phyloP scores from a whole-genome alignment of 2,329 filamentous ascomycete species.

The Emergomyces pasteurianus region DNA sequence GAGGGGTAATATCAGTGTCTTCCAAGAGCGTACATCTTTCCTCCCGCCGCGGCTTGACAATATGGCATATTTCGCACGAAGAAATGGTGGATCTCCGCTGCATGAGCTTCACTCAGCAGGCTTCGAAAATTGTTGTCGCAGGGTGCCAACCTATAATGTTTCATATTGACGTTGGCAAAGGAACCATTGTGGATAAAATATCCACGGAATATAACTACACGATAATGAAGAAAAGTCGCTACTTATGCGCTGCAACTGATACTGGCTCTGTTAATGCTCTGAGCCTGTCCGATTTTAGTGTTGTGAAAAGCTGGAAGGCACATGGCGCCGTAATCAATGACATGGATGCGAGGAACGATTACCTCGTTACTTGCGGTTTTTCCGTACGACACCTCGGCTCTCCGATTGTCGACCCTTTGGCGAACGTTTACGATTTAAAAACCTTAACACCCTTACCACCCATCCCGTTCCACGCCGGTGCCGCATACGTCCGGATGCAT shows the following conservation, averaged over 20 bases:
- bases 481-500: conserved; percentile 92
- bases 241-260: conserved; percentile 83
- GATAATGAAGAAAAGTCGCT: conserved; percentile 77
- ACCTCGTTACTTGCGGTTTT: conserved; percentile 89
- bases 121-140: conserved; percentile 73
- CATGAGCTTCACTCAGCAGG: conserved; percentile 89
- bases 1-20: conserved; percentile 77
- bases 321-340: conserved; percentile 84
- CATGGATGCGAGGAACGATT: conserved; percentile 94
- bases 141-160: conserved; percentile 82
- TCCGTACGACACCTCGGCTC: conserved; percentile 68
- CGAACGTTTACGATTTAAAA: conserved; percentile 93
- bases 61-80: conserved; percentile 75
- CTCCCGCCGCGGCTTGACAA: conserved; percentile 63
- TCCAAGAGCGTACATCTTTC: conserved; percentile 78
- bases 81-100: conserved; percentile 81
- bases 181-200: conserved; percentile 59
- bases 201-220: conserved; percentile 67
- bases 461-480: conserved; percentile 82
- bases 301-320: conserved; percentile 81
- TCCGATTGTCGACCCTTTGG: conserved; percentile 79
- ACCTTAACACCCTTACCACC: conserved; percentile 78
- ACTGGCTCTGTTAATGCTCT: conserved; percentile 75
- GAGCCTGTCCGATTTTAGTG: conserved; percentile 62
- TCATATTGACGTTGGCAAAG: conserved; percentile 59